Percentiles rank a stretch among this genome's conserved stretches.
Evolutionary conservation across 148 eudicot species (phyloP).

Genomic region (Fagopyrum esculentum): DNA sequence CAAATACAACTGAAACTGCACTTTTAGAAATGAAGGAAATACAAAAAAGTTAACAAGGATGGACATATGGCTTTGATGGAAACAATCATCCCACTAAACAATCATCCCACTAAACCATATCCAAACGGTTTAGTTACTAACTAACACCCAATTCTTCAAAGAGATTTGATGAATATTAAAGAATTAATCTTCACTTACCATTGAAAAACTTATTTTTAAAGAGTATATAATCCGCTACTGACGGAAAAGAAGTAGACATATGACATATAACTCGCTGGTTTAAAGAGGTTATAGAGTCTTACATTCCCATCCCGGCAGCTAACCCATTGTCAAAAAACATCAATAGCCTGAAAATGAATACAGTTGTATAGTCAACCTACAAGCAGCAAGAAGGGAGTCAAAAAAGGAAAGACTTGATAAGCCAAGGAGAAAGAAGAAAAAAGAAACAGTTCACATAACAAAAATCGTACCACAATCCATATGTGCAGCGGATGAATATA

Average conservation of each 20-base stretch:
- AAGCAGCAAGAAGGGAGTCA: not conserved
- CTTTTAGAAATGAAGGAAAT: no score
- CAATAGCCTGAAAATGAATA: conserved; percentile 80
- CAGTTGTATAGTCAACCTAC: conserved; percentile 84
- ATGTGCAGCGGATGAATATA: conserved; percentile 79
- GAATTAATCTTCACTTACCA: not conserved
- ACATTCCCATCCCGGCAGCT: conserved; percentile 98
- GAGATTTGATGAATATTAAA: no score
- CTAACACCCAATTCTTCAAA: no score
- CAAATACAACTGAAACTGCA: no score
- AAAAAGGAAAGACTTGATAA: not conserved
- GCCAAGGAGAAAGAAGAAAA: not conserved
- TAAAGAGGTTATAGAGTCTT: conserved; percentile 26
- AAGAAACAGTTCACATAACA: not conserved
- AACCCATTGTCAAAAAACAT: conserved; percentile 95
- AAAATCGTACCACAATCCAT: conserved; percentile 81
- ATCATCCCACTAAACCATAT: no score
- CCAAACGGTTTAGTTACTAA: no score
- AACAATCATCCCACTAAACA: no score
- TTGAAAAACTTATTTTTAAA: not conserved
- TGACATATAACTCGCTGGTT: no score
- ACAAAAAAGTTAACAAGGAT: no score
- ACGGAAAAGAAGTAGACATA: not conserved
- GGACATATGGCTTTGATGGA: no score
- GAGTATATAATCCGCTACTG: not conserved